phyloP scores from a whole-genome alignment of 2,329 filamentous ascomycete genomes.

The Fusarium xylarioides region DNA sequence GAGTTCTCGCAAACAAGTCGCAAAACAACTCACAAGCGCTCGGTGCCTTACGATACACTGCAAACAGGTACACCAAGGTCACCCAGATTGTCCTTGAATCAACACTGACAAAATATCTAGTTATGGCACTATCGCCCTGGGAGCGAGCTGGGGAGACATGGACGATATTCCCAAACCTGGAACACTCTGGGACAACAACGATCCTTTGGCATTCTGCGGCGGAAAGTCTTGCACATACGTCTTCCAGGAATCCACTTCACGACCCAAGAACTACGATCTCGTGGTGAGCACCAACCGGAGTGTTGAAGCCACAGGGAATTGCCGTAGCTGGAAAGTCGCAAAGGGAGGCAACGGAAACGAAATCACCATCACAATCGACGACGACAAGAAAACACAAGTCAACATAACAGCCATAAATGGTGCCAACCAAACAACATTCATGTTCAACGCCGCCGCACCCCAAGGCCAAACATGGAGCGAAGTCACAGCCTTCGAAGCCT shows the following conservation, averaged over 20 bases:
- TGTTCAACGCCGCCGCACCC: conserved; percentile 24
- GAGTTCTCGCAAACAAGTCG: conserved; percentile 34
- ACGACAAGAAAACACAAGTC: not conserved
- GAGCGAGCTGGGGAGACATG: conserved; percentile 34
- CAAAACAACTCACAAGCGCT: conserved; percentile 25
- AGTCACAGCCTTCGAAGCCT: conserved; percentile 37
- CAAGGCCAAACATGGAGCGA: conserved; percentile 28
- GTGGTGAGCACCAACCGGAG: conserved; percentile 29
- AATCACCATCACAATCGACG: conserved; percentile 22
- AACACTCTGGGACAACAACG: conserved; percentile 44
- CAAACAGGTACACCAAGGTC: conserved; percentile 48
- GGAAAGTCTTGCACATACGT: conserved; percentile 44
- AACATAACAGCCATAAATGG: conserved; percentile 25
- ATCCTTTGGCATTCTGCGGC: conserved; percentile 47
- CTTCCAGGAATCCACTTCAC: conserved; percentile 48
- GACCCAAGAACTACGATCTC: conserved; percentile 15
- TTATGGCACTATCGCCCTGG: conserved; percentile 51
- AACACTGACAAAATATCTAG: conserved; percentile 28
- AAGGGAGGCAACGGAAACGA: conserved; percentile 26
- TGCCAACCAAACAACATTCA: conserved; percentile 30
- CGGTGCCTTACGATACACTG: conserved; percentile 53
- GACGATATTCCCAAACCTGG: conserved; percentile 43
- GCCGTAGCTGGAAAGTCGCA: conserved; percentile 31
- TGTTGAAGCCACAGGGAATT: conserved; percentile 16
- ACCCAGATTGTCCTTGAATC: not conserved